Conservation (phyloP, 345 rosid species). For the Lagerstroemia speciosa region DNA sequence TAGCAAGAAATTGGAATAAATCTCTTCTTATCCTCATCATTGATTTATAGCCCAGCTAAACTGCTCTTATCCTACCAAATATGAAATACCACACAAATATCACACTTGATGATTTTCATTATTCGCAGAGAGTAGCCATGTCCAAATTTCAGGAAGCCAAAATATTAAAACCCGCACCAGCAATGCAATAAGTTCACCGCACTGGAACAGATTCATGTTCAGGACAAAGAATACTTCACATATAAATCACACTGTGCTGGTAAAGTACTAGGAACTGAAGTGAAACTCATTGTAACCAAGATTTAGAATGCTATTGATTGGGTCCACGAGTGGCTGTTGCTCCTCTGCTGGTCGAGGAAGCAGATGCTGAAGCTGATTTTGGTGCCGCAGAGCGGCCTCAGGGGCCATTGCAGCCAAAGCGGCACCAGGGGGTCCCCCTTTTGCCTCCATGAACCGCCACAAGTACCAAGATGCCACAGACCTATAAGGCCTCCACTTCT, state of each 20-base stretch:
- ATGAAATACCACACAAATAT: background rate
- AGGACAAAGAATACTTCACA: background rate
- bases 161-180: too few relatives aligned
- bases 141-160: background rate
- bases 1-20: background rate
- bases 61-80: too few relatives aligned
- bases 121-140: background rate
- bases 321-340: constrained; percentile 68
- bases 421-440: constrained; percentile 57
- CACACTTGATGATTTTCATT: background rate
- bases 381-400: constrained; percentile 32
- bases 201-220: background rate
- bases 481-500: constrained; percentile 93
- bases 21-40: background rate
- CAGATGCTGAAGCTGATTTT: constrained; percentile 42
- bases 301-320: constrained; percentile 75
- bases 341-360: constrained; percentile 25
- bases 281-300: constrained; percentile 53
- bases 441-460: constrained; percentile 76
- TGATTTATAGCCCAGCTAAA: background rate
- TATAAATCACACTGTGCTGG: constrained; percentile 20
- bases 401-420: constrained; percentile 48
- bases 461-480: constrained; percentile 91
- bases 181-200: too few relatives aligned
- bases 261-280: constrained; percentile 13